Evolutionary conservation across 805 yeast species (phyloP), one percentile per base, ranked within the genome.

Genomic region (Barnettozyma californica): DNA sequence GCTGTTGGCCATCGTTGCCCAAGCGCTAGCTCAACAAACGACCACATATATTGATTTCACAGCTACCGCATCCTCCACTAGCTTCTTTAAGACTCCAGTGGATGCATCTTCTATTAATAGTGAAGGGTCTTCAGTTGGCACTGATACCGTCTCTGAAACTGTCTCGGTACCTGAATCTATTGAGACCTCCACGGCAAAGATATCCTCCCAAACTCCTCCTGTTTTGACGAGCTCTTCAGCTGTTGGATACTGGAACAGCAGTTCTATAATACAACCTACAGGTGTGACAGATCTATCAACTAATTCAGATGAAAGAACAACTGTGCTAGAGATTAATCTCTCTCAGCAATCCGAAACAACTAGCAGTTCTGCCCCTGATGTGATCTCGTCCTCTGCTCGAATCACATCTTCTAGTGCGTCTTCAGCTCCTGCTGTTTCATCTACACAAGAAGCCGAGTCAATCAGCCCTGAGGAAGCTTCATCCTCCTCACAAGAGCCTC

Each of bases 41-140:
- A 54, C 60, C 2, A 46, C 50, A 10, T 49, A 54, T n/a, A 50
- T 47, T 16, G 52, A 52, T 29, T 57, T 53, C 51, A 53, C 61
- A 5, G 59, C 53, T 33, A 50, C 56, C 16, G 59, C 60, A 9
- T 46, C 55, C 3, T 34, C 2, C 10, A 26, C 52, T 3, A 47
- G 44, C 2, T 57, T 46, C 45, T 46, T 54, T 20, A 53, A 54
- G 43, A 16, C 43, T 29, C 43, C 56, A 20, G 43, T 19, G 27
- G 14, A 7, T 20, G 18, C 40, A 27, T 51, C 33, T 21, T 47
- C 44, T 44, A 46, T 31, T 48, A 47, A 23, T n/a, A n/a, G n/a
- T n/a, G n/a, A n/a, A n/a, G n/a, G n/a, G n/a, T n/a, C n/a, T n/a
- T n/a, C n/a, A n/a, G n/a, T n/a, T n/a, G n/a, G n/a, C n/a, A n/a